These are phyloP conservation scores for Mucor ambiguus DNA, from an alignment of 371 early-diverging fungal genomes.

Conservation along the genomic window DNA sequence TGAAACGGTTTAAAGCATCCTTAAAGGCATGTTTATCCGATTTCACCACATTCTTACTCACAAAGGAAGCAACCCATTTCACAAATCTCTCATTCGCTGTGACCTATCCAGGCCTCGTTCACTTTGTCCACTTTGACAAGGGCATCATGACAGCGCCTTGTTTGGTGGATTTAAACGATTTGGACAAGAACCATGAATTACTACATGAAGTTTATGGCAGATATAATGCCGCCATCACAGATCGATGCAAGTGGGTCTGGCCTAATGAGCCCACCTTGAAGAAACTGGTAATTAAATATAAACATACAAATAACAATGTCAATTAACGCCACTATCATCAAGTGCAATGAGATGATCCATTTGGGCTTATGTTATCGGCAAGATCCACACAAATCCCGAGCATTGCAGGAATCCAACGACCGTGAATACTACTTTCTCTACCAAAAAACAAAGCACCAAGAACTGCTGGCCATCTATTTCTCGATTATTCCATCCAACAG, in stretches of 20 bases:
- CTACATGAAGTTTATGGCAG: constrained; percentile 33
- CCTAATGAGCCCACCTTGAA: constrained; percentile 25
- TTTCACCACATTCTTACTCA: constrained; percentile 43
- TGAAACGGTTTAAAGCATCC: constrained; percentile 27
- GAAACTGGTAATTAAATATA: constrained; percentile 26
- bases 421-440: constrained; percentile 28
- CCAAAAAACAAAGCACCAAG: constrained; percentile 23
- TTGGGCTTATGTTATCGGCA: constrained; percentile 16
- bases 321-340: background rate
- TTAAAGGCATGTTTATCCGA: constrained; percentile 32
- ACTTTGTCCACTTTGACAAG: constrained; percentile 43
- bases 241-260: constrained; percentile 29
- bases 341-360: constrained; percentile 26
- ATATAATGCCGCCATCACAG: constrained; percentile 16
- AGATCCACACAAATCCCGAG: background rate
- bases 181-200: constrained; percentile 38
- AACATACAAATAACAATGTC: background rate
- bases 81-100: constrained; percentile 46
- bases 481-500: constrained; percentile 28
- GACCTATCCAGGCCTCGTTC: constrained; percentile 49
- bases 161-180: constrained; percentile 39
- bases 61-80: constrained; percentile 51
- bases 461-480: constrained; percentile 40
- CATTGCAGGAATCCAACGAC: constrained; percentile 16
- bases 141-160: constrained; percentile 37